Evolutionary conservation across 331 rosid genomes (phyloP), one percentile per base, ranked within the genome.

Genomic region (Phaseolus coccineus): DNA sequence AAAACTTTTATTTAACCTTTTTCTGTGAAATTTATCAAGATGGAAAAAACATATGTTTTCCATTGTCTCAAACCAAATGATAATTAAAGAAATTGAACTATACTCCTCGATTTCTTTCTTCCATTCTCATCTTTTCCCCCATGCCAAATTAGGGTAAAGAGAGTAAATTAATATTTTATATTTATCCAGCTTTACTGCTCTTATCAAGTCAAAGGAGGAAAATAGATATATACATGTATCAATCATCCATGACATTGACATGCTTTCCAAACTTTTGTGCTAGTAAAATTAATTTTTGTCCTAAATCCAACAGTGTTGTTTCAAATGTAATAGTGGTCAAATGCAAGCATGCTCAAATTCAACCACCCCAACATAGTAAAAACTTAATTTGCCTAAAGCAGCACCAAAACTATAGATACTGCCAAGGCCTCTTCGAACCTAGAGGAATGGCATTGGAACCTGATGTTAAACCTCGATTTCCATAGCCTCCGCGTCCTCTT

Each of bases 401-500:
- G 76, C 30, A 56, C 52, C 69, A 46, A 65, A 37, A 42, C 47
- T 46, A 58, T 61, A 31, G 6, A 48, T 11, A 64, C 82, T 89
- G 91, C 93, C 96, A 90, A 30, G 80, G 91, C 83, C 90, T 91
- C 84, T 79, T 91, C 51, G 80, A 74, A 58, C 97, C 96, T 35
- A 92, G 64, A 76, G 97, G 97, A 52, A 83, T 82, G 40, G 84
- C 83, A 67, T 94, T 94, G 47, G 98, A 87, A 57, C 98, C 98
- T 3, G 98, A 92, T 55, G 57, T 87, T 73, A 11, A 77, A 58
- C 85, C 59, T 31, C 96, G 89, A 72, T 86, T 88, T 15, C 96
- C 94, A 83, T 71, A 91, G 82, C 91, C 88, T 79, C 93, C 96
- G 37, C 96, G 88, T 56, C 97, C 98, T 79, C 96, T 85, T 8